Evolutionary conservation across 1,284 basidiomycete genomes (phyloP).

Genomic region (Austropuccinia psidii): DNA sequence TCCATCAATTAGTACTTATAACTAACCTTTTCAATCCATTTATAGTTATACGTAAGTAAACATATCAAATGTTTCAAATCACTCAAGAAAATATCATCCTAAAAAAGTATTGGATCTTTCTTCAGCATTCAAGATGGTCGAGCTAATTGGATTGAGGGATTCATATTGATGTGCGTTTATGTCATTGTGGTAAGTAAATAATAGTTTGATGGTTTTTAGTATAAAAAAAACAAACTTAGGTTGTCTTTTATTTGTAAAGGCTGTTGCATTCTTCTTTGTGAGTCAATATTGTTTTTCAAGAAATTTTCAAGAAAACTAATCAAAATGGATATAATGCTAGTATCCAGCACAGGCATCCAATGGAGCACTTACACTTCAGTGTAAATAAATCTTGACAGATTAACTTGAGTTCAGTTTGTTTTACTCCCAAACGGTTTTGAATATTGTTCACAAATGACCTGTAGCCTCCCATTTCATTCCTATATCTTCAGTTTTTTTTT

Average conservation of each 20-base stretch:
- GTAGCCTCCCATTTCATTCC: too few relatives aligned
- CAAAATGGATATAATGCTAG: too few relatives aligned
- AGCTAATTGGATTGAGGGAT: conserved; percentile 34
- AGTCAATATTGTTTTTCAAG: not conserved
- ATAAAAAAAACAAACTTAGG: not conserved
- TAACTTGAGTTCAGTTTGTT: too few relatives aligned
- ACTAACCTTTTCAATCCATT: not conserved
- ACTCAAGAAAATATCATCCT: not conserved
- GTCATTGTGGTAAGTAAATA: conserved; percentile 22
- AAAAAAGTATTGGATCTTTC: not conserved
- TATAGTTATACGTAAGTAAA: conserved; percentile 26
- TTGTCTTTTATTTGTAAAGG: not conserved
- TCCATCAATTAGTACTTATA: not conserved
- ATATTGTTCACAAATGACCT: too few relatives aligned
- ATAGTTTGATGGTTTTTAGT: not conserved
- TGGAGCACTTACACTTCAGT: too few relatives aligned
- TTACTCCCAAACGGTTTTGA: too few relatives aligned
- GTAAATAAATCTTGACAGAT: too few relatives aligned
- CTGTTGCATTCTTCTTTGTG: conserved; percentile 35
- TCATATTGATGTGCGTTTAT: conserved; percentile 33
- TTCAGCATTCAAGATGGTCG: conserved; percentile 29
- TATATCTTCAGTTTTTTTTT: too few relatives aligned
- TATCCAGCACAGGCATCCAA: too few relatives aligned
- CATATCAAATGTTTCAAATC: not conserved
- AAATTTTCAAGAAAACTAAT: too few relatives aligned